Base-by-base conservation (phyloP, 2,329 filamentous ascomycete species). In the Stagonosporopsis chrysanthemi region DNA sequence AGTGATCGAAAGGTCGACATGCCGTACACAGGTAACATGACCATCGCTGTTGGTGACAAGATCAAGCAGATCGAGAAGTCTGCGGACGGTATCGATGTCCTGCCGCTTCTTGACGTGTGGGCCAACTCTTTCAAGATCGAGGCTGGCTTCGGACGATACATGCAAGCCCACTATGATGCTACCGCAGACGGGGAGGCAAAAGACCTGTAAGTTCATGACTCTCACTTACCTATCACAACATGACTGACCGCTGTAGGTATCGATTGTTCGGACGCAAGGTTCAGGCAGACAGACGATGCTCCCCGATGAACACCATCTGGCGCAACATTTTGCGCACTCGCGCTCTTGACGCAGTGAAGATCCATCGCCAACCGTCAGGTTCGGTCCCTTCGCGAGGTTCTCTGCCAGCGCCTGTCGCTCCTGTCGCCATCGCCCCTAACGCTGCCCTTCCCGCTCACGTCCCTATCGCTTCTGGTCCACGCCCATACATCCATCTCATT, bases 101-200 rank as follows among this genome's bases (percentile, higher is more conserved):
- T 58, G 14, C 65, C 66, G 2, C 47, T 73, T 8, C 60, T 74
- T 9, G 58, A 69, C 8, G 39, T 69, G 2, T 74, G 70, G 70
- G 70, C 70, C 5, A 73, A 74, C 44, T 64, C 59, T 12, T 52
- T 59, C 40, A 66, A 65, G 43, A 65, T 74, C 19, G 63, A 71
- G 44, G 67, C 68, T 9, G 70, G 67, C 2, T 73, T 74, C 35
- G 70, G 71, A 8, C 62, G 70, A 6, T 74, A 73, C 28, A 39
- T 62, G n/a, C 56, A 58, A 15, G 22, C 9, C 3, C 14, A 31
- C 4, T 69, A 69, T 33, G 17, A 50, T 3, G 60, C 65, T 3
- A 55, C 61, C 31, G n/a, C n/a, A 6, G 70, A 74, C 38, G 69
- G 68, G 2, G 70, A 74, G 29, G 66, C 68, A 7, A 74, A 73